Evolutionary conservation across 768 basidiomycete species (phyloP), one percentile per base, ranked within the genome.

Genomic region (Fibroporia radiculosa): DNA sequence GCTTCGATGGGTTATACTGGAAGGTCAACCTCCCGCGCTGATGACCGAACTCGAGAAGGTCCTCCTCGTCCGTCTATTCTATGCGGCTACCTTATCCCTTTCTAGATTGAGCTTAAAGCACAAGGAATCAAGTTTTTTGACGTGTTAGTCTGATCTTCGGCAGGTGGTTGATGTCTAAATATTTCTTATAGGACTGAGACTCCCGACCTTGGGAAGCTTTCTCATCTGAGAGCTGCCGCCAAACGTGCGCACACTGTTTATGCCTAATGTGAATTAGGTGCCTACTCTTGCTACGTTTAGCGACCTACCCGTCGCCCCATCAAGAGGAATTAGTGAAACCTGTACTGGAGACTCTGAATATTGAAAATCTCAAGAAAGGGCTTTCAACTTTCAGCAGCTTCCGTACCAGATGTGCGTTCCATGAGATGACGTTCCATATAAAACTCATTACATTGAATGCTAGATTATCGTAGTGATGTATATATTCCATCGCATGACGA

Each of bases 31-130:
- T 10, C 83, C 88, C 3, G 74, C 83, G 41, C 84, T 79, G 83
- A 84, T 92, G 68, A 78, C 90, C 12, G 93, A 96, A 64, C 65
- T 85, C n/a, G 83, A 93, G 54, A 96, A 95, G 81, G 86, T 84
- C 22, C 39, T 40, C 25, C 12, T 26, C 12, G 13, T 3, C 14
- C 8, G 4, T 27, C 39, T 40, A 22, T 7, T 40, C 23, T 8
- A 22, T 27, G 4, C 39, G 10, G 22, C 19, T 12, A 45, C 40
- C 34, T 43, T 40, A 38, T 36, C 20, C 32, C 20, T 36, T 26
- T 48, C 23, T 53, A 91, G 89, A 84, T 93, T 49, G 68, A 78
- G 56, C 74, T 80, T 48, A 93, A 86, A 64, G 80, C 80, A 40
- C 71, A 75, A 52, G 89, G 89, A 50, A 56, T 80, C 66, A 82